Evolutionary conservation across 2,329 filamentous ascomycete species (phyloP).

Genomic region (Botryotinia narcissicola): DNA sequence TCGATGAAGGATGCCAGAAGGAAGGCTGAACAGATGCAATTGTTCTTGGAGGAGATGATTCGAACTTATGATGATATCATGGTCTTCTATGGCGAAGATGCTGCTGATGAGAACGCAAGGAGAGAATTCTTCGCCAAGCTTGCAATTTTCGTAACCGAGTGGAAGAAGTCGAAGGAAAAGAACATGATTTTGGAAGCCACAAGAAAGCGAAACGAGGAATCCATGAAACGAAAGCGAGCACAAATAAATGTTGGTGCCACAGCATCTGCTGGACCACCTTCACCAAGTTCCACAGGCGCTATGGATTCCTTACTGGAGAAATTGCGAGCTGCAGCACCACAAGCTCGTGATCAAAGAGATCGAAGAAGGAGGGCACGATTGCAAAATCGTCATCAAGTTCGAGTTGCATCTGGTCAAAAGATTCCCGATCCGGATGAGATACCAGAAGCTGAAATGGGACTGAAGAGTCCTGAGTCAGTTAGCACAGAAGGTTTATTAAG

Average conservation of each 20-base stretch:
- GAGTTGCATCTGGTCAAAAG: slow-evolving; percentile 83
- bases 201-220: slow-evolving; percentile 80
- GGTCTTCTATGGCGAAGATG: slow-evolving; percentile 94
- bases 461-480: slow-evolving; percentile 49
- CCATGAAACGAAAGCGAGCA: slow-evolving; percentile 83
- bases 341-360: slow-evolving; percentile 85
- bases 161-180: slow-evolving; percentile 95
- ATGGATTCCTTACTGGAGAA: slow-evolving; percentile 98
- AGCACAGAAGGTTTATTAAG: slow-evolving; percentile 38
- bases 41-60: slow-evolving; percentile 91
- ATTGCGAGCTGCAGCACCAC: slow-evolving; percentile 85
- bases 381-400: slow-evolving; percentile 87
- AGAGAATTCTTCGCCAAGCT: slow-evolving; percentile 95
- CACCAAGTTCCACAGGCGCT: slow-evolving; percentile 75
- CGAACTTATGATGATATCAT: slow-evolving; percentile 93
- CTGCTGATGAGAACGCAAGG: slow-evolving; percentile 84
- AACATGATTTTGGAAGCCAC: slow-evolving; percentile 81
- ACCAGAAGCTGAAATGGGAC: slow-evolving; percentile 54
- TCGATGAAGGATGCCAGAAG: slow-evolving; percentile 95
- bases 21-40: slow-evolving; percentile 92
- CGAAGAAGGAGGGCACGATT: slow-evolving; percentile 80
- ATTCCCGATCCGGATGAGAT: slow-evolving; percentile 72
- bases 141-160: slow-evolving; percentile 84
- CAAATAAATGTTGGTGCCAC: slow-evolving; percentile 54
- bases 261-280: slow-evolving; percentile 51